These are phyloP conservation scores for Candida corydali DNA, from an alignment of 805 yeast species.

Conservation along the genomic window DNA sequence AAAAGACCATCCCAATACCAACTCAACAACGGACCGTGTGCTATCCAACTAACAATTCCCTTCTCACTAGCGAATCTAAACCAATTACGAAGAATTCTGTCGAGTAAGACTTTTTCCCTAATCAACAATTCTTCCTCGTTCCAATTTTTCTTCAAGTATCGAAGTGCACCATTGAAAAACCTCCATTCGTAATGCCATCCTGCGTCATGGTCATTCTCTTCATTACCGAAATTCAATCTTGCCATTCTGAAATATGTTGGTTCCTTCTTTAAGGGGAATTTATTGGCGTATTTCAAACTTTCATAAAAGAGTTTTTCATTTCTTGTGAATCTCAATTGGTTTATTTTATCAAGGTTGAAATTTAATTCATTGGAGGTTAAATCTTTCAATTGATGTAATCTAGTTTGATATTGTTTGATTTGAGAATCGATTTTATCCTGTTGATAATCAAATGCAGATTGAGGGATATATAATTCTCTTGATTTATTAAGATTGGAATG, in stretches of 20 bases:
- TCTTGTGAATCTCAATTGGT: constrained; percentile 10
- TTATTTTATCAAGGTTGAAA: constrained; percentile 10
- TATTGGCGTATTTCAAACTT: constrained; percentile 17
- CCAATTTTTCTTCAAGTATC: constrained; percentile 32
- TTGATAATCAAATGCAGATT: constrained; percentile 24
- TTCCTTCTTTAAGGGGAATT: constrained; percentile 17
- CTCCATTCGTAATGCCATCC: constrained; percentile 58
- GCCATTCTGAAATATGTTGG: constrained; percentile 35
- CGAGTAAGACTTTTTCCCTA: constrained; percentile 17
- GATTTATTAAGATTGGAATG: constrained; percentile 14
- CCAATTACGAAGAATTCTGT: constrained; percentile 22
- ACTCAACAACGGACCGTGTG: constrained; percentile 27
- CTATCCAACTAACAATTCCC: constrained; percentile 27
- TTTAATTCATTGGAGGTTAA: constrained; percentile 10
- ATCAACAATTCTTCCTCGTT: constrained; percentile 17
- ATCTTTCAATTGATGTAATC: constrained; percentile 10
- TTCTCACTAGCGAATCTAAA: constrained; percentile 27
- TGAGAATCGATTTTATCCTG: constrained; percentile 20
- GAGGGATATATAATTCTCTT: constrained; percentile 19
- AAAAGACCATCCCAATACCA: constrained; percentile 33
- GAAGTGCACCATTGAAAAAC: constrained; percentile 54
- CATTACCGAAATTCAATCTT: constrained; percentile 15
- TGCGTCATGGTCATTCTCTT: constrained; percentile 32
- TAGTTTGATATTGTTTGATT: constrained; percentile 18
- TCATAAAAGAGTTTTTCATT: constrained; percentile 19